A percentile compares a stretch with the other conserved stretches of the same genome.
Evolutionary conservation across 129 eudicot genomes (phyloP).

Genomic region (Tanacetum coccineum): DNA sequence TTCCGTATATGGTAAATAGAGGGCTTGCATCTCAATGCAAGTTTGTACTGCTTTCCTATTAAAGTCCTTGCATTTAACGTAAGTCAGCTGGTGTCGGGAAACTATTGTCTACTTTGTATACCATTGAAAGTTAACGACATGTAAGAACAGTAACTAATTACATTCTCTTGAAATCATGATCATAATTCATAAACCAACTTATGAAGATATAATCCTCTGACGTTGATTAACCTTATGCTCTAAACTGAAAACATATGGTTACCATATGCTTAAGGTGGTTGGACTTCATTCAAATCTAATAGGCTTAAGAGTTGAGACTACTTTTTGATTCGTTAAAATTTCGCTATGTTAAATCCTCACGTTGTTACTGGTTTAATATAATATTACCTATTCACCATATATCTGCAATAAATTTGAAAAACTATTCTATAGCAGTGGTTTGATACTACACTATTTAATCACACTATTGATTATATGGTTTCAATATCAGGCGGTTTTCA

Average conservation of each 20-base stretch:
- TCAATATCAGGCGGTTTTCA: constrained; percentile 65
- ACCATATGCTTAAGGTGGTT: neutral
- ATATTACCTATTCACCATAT: neutral
- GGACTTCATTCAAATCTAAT: neutral
- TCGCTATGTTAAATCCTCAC: neutral
- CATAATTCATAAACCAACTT: no score
- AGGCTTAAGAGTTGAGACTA: neutral
- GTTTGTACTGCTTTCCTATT: no score
- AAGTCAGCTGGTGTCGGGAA: no score
- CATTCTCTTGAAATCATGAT: no score
- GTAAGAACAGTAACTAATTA: no score
- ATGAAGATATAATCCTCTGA: no score
- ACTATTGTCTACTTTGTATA: no score
- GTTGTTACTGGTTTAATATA: neutral
- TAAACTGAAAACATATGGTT: neutral
- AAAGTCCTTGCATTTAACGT: no score
- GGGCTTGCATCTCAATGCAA: no score
- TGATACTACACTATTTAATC: constrained; percentile 11
- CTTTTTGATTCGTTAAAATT: neutral
- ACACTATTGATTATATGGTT: constrained; percentile 10
- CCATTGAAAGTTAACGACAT: no score
- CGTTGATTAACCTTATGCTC: no score
- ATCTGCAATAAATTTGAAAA: neutral
- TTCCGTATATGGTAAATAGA: no score
- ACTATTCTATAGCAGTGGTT: constrained; percentile 10